These are phyloP conservation scores for Diaporthe sp. DNA, from an alignment of 2,329 filamentous ascomycete genomes.

Conservation along the genomic window DNA sequence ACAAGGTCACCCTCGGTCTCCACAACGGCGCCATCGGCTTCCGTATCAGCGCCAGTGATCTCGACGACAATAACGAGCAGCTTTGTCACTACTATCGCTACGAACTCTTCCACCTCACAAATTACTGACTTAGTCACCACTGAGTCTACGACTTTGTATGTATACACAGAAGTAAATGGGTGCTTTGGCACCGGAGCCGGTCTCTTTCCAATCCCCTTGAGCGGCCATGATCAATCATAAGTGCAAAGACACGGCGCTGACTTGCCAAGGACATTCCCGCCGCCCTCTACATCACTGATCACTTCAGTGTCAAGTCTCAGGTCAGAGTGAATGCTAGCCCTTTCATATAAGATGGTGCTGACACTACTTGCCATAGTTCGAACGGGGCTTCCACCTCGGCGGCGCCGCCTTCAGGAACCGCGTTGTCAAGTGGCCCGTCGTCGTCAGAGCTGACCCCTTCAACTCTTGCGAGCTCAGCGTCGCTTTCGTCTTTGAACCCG, in stretches of 20 bases:
- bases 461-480: constrained; percentile 5
- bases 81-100: constrained; percentile 38
- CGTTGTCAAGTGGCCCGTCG: not conserved
- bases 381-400: constrained; percentile 1
- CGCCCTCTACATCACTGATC: not conserved
- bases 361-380: not conserved
- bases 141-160: constrained; percentile 31
- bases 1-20: not conserved
- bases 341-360: not conserved
- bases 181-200: not conserved
- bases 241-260: not conserved
- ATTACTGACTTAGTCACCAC: constrained; percentile 38
- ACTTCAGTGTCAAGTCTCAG: constrained; percentile 5
- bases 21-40: not conserved
- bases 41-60: not conserved
- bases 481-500: not conserved
- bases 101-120: constrained; percentile 40
- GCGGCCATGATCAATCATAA: not conserved
- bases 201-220: not conserved
- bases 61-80: constrained; percentile 40
- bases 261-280: constrained; percentile 23
- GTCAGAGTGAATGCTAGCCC: not conserved
- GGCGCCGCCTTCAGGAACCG: not conserved
- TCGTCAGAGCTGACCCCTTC: not conserved
- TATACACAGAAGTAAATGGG: not conserved